These are phyloP conservation scores for Podosphaera aphanis DNA, from an alignment of 2,329 filamentous ascomycete genomes.

Conservation along the genomic window DNA sequence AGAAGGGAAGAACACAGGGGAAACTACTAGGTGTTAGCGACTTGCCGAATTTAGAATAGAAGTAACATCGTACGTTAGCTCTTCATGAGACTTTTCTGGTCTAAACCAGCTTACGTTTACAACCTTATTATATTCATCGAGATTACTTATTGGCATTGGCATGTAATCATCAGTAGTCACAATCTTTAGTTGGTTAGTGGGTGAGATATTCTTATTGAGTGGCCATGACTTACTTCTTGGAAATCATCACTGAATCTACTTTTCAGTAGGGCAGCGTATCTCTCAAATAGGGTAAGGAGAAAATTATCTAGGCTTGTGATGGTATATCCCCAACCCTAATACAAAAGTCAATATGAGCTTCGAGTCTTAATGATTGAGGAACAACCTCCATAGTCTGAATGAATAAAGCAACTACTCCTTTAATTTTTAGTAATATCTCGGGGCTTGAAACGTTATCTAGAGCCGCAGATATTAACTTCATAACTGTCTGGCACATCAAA, in stretches of 20 bases:
- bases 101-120: constrained; percentile 91
- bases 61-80: constrained; percentile 38
- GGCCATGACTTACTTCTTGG: constrained; percentile 38
- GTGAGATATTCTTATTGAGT: background rate
- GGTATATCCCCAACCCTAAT: constrained; percentile 68
- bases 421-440: constrained; percentile 79
- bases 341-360: constrained; percentile 2
- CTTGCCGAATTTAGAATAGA: background rate
- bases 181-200: constrained; percentile 22
- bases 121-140: constrained; percentile 86
- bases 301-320: constrained; percentile 63
- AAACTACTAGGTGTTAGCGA: constrained; percentile 29
- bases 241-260: constrained; percentile 86
- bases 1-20: constrained; percentile 89
- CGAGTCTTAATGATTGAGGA: background rate
- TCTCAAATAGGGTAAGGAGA: constrained; percentile 72
- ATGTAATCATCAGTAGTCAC: constrained; percentile 95
- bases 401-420: constrained; percentile 77
- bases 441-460: constrained; percentile 65
- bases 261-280: constrained; percentile 81
- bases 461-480: constrained; percentile 58
- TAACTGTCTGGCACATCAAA: constrained; percentile 79
- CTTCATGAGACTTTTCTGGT: constrained; percentile 52
- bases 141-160: constrained; percentile 88
- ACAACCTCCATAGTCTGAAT: constrained; percentile 92